Base-by-base conservation (phyloP, 306 rosid genomes). In the Gillenia trifoliata region DNA sequence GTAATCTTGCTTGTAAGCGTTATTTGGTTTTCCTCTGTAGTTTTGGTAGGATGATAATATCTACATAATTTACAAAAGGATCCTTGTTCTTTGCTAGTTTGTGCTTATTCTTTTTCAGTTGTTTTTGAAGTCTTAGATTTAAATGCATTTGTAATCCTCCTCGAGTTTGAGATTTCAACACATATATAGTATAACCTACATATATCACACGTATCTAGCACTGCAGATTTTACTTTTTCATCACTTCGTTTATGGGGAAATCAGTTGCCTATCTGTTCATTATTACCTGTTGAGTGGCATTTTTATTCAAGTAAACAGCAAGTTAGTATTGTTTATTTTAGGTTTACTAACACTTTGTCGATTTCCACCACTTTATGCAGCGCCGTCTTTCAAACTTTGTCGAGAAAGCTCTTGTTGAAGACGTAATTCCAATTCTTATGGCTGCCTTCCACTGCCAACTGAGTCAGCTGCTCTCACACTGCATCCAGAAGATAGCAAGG, bases 361-460 rank as follows among this genome's bases (percentile, higher is more conserved):
- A 61, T 61, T 64, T 75, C 15, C 11, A 13, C 13, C 71, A 75
- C 67, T 29, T 71, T 66, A 74, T 90, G 89, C 83, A 95, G 99
- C 85, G 96, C 31, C 90, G 84, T 34, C 97, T 95, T 70, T 77
- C 83, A 50, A 86, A 89, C 81, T 92, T 90, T 67, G 86, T 92
- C 4, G 99, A 85, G 79, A 95, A 90, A 85, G 97, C 98, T 40
- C 70, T 84, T 68, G 96, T 88, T 65, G 98, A 95, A 85, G 99
- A 92, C 52, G 87, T 92, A 61, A 80, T 95, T 52, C 91, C 92
- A 16, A 89, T 95, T 79, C 92, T 92, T 43, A 31, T 79, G 61
- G 96, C 84, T 66, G 91, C 96, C 55, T 82, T 79, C 75, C 84
- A 85, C 79, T 92, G 88, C 84, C 83, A 89, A 65, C 77, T 89